phyloP scores from a whole-genome alignment of 129 eudicot genomes.

The Cynara cardunculus region DNA sequence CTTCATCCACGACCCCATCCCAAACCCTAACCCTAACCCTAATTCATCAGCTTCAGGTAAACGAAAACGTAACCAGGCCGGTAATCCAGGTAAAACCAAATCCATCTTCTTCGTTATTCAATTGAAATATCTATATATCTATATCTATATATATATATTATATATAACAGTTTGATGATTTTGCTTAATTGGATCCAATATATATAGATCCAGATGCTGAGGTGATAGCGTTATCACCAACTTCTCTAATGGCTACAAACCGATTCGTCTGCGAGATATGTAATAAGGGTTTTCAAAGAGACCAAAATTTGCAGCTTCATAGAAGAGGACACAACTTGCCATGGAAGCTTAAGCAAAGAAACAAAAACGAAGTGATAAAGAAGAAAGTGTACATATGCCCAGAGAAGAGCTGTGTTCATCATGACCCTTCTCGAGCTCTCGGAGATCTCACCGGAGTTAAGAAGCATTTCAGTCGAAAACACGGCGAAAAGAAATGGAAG shows the following conservation, averaged over 20 bases:
- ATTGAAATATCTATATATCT: not conserved
- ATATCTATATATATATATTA: too few species aligned
- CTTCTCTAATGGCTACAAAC: conserved; percentile 66
- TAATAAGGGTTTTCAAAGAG: conserved; percentile 82
- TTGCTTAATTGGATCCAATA: not conserved
- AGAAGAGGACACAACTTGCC: conserved; percentile 90
- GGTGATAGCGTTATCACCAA: conserved; percentile 80
- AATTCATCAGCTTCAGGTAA: conserved; percentile 30
- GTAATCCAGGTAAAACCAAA: conserved; percentile 26
- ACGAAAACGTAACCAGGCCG: conserved; percentile 41
- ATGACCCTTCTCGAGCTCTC: conserved; percentile 73
- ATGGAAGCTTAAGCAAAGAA: conserved; percentile 81
- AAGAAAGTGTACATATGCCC: conserved; percentile 86
- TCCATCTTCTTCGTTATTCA: not conserved
- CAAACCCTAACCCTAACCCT: conserved; percentile 45
- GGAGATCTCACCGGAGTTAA: conserved; percentile 92
- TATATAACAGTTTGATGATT: not conserved
- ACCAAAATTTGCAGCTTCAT: conserved; percentile 89
- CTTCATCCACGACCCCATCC: conserved; percentile 31
- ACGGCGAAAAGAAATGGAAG: conserved; percentile 86
- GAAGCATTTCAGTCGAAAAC: conserved; percentile 83
- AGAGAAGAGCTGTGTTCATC: conserved; percentile 62
- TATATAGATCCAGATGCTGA: conserved; percentile 78
- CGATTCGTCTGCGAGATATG: conserved; percentile 90
- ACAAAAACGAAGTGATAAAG: conserved; percentile 46